Evolutionary conservation across 2,329 filamentous ascomycete species (phyloP), one percentile per base, ranked within the genome.

Genomic region (Exophiala dermatitidis): DNA sequence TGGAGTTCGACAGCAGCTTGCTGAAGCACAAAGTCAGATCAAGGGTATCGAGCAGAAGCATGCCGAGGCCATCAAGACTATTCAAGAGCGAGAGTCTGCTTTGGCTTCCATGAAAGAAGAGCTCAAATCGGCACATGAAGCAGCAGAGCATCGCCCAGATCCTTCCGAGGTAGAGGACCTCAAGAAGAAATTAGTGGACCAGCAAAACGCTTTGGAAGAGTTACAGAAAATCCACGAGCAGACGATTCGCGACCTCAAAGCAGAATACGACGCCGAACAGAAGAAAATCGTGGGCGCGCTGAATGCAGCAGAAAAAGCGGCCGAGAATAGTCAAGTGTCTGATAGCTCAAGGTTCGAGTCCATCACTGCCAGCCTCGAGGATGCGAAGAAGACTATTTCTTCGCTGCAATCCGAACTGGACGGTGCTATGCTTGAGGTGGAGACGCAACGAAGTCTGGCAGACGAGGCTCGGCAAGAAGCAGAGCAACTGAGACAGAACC

Each of bases 221-320:
- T 34, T 57, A 30, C 54, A 48, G 6, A 43, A 52, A 10, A 52
- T 52, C 42, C 53, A 57, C 33, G 54, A 57, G 10, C 48, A 50
- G 29, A 37, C 49, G 12, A 33, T 54, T 8, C 51, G 51, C n/a
- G 57, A 59, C 9, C 52, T 54, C 7, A 54, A 58, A 32, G 50
- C 54, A 7, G 53, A 56, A 38, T 55, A 60, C 40, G 58, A 60
- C 29, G 41, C 46, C 1, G 56, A 57, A 52, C 32, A 57, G n/a
- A 51, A 57, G 32, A 48, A 54, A 12, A 46, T 55, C 4, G 29
- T 57, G 10, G 49, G 42, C 5, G 58, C 57, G n/a, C 46, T 57
- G 31, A 49, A 55, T 7, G 56, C 51, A 1, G 69, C 68, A 6
- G 67, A 69, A 50, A 60, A 66, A 12, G 64, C 67, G 6, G 44